A percentile compares a stretch with the other conserved stretches of the same genome.
These are phyloP conservation scores for Zygosaccharomyces rouxii DNA, from an alignment of 805 yeast genomes.

Conservation along the genomic window DNA sequence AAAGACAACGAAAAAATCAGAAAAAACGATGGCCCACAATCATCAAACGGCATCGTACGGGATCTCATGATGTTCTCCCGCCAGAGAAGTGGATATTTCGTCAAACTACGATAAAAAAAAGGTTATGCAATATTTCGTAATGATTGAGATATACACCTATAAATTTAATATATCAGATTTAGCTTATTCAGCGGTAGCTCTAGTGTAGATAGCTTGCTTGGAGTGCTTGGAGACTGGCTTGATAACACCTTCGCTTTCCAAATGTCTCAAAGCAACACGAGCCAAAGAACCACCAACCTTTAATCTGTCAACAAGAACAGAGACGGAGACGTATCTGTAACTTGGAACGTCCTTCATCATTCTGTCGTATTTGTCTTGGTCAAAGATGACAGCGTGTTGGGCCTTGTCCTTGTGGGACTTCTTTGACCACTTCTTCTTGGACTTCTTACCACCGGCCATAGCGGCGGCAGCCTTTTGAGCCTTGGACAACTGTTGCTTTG, in stretches of 20 bases:
- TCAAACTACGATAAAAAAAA: no score
- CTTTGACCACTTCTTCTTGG: conserved; percentile 99
- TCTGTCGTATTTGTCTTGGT: conserved; percentile 99
- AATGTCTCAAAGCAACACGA: conserved; percentile 94
- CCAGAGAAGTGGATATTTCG: no score
- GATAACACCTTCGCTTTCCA: conserved; percentile 92
- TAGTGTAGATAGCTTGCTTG: conserved; percentile 93
- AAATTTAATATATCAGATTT: conserved; percentile 1
- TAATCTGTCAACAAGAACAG: conserved; percentile 97
- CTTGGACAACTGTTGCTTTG: conserved; percentile 97
- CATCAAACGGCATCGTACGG: no score
- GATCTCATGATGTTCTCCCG: no score
- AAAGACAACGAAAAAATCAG: conserved; percentile 8
- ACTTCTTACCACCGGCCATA: conserved; percentile 99
- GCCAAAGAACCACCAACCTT: conserved; percentile 99
- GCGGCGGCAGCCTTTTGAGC: conserved; percentile 99
- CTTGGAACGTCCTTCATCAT: conserved; percentile 99
- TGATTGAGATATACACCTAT: conserved; percentile 11
- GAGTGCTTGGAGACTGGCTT: conserved; percentile 92
- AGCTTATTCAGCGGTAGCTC: conserved; percentile 64
- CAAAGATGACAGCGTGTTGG: conserved; percentile 93
- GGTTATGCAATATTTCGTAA: conserved; percentile 9
- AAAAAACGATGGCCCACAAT: no score
- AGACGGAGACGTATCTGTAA: conserved; percentile 96
- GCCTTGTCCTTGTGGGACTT: conserved; percentile 99